Base-by-base conservation (phyloP, 768 basidiomycete genomes). In the Pulveroboletus sp. region DNA sequence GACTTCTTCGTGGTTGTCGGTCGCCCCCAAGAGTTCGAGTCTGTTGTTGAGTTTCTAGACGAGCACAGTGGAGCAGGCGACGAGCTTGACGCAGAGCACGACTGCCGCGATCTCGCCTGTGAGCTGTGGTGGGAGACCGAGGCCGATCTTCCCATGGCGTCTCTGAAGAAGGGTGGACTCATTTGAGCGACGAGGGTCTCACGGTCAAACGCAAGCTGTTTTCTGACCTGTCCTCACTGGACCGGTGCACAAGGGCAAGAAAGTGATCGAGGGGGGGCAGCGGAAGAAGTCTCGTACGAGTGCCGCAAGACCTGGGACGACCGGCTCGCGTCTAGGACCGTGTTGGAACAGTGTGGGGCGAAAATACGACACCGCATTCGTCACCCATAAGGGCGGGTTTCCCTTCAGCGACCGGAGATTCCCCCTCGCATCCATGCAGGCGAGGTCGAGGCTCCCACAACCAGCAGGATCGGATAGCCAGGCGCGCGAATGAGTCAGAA, bases 391-490 rank as follows among this genome's bases (percentile, higher is more conserved):
- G 61, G 83, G 85, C 24, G 83, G 85, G 0, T 93, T 96, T 63
- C 93, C 94, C 4, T 95, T 96, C 70, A 78, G 92, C 40, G 90
- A 91, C 59, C 76, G 96, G 26, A 89, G 90, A 2, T 91, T 96
- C 66, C 83, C 88, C 58, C 63, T 92, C 2, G 84, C 93, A 6
- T 84, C 78, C n/a, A 74, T 89, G 12, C 69, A 82, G 36, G 91
- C 91, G n/a, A 76, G 85, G 26, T 71, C 74, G 5, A 71, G 70
- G 56, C 62, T 71, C 14, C 65, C 68, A 24, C 69, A 68, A 6
- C 66, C 58, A 45, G 49, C 57, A 10, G 50, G 71, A 2, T 73
- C 75, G 10, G 70, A 78, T 34, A 65, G 79, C 44, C 74, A 63
- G 32, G 73, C 71, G 57, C 2, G 32, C 34, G 14, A 59, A 43